Evolutionary conservation across 805 yeast genomes (phyloP), one percentile per base, ranked within the genome.

Genomic region (Grigorovia humatica): DNA sequence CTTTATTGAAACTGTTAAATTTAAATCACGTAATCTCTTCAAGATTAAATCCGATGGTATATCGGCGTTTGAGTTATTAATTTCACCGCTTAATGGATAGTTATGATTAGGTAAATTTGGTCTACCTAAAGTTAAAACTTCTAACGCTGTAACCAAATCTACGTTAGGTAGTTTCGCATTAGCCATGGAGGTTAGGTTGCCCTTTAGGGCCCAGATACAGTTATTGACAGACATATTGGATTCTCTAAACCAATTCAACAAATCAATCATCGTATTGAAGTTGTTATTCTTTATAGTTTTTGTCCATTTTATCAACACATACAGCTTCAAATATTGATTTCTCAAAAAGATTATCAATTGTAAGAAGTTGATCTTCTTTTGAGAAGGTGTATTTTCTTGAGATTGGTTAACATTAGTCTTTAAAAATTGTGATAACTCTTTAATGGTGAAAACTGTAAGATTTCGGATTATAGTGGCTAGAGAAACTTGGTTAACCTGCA

Each of bases 101-200:
- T 76, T 77, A 62, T 84, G 81, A 0, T 84, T 74, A 2, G 88
- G 82, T 43, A 86, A 73, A 42, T 78, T 81, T 1, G 97, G 96
- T 55, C 84, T 72, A 3, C 96, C 95, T 43, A 78, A 74, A 43
- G 81, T 78, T 51, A 90, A 72, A 0, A 93, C 96, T 63, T 91
- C 95, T 57, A 91, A 70, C 1, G 96, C 88, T 0, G 98, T 90
- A 23, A 82, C 76, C 19, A 93, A 66, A 67, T 93, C 99, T 0
- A 96, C 93, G 65, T 88, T 88, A 5, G 96, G 96, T 50, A 91
- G 70, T 61, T 95, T 90, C 0, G 99, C 98, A 30, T 89, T 86
- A 0, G 88, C 78, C 56, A 86, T 68, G n/a, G 83, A 79, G 1
- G 62, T 59, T 11, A 67, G 52, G 49, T 81, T 78, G 56, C 82